Conservation (phyloP, 225 moss, liverwort and hornwort species). For the Bryum argenteum region DNA sequence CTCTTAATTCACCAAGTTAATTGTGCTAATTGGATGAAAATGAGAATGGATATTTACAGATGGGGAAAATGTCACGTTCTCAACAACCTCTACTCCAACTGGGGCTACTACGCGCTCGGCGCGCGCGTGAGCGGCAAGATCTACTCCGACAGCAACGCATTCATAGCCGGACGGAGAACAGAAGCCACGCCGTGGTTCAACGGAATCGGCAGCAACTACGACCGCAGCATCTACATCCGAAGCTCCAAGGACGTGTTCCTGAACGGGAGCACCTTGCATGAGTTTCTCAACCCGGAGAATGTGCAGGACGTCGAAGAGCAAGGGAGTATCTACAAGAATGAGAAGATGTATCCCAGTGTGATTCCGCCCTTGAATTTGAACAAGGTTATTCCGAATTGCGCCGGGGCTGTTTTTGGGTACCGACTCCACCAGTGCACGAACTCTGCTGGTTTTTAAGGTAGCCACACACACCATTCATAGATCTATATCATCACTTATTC, state of each 20-base stretch:
- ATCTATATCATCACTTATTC: too few species aligned
- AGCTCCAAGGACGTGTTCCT: conserved; percentile 62
- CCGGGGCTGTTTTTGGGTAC: conserved; percentile 48
- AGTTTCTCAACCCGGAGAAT: conserved; percentile 47
- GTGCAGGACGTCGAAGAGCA: neutral
- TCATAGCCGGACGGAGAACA: conserved; percentile 43
- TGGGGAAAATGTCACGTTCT: conserved; percentile 93
- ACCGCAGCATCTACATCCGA: conserved; percentile 67
- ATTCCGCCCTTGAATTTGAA: conserved; percentile 26
- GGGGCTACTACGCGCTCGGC: conserved; percentile 96
- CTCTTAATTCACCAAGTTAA: too few species aligned
- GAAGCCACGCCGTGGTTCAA: conserved; percentile 93
- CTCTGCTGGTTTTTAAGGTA: too few species aligned
- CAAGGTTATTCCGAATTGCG: conserved; percentile 39
- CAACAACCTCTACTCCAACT: conserved; percentile 87
- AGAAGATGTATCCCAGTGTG: conserved; percentile 33
- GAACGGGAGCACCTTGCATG: conserved; percentile 81
- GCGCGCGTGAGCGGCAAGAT: conserved; percentile 73
- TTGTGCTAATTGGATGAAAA: too few species aligned
- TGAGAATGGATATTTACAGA: conserved; percentile 5
- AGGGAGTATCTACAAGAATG: conserved; percentile 22
- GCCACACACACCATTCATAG: too few species aligned
- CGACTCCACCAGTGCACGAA: conserved; percentile 41
- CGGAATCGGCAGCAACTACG: conserved; percentile 63
- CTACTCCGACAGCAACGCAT: conserved; percentile 76